Evolutionary conservation across 225 moss, liverwort and hornwort genomes (phyloP), one percentile per base, ranked within the genome.

Genomic region (Physcomitrium patens): DNA sequence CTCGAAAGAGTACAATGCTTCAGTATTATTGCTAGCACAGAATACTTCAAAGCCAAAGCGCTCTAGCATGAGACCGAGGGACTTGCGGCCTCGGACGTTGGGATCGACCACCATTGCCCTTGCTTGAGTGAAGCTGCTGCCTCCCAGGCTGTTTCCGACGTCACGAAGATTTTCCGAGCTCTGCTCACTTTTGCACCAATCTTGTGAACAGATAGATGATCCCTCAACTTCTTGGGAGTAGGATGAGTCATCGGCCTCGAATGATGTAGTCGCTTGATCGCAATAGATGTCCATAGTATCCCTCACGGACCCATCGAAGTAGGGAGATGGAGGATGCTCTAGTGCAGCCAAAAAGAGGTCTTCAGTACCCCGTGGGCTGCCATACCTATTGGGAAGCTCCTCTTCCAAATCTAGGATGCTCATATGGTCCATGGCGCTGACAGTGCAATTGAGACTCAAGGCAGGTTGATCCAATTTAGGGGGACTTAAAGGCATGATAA

Each of bases 141-240:
- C 24, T 27, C 77, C 83, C 16, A 77, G 23, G 8, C 60, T 46
- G 45, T 24, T 64, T 56, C 68, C 64, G 1, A 22, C 63, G 28
- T 22, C 72, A 10, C 54, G 64, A 11, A 65, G 20, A 2, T 67
- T 70, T 41, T 81, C 73, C 10, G 82, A 74, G 43, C 77, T 74
- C 58, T 81, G 83, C 16, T 87, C 87, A 18, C 87, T 85, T 70
- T 82, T 82, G 79, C 87, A 87, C 87, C 87, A 87, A 16, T 87
- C 87, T 60, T 85, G 87, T 1, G 87, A 87, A 22, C 84, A 87
- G 7, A 87, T 61, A 0, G 87, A 87, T 0, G 84, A 79, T 5
- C 77, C 82, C 59, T 84, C 82, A 0, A 63, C 74, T 27, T 79
- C 77, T 37, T 37, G 31, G 5, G 31, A 37, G 31, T 37, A 37